Base-by-base conservation (phyloP, 2,329 filamentous ascomycete species). In the Epichloe uncinata region DNA sequence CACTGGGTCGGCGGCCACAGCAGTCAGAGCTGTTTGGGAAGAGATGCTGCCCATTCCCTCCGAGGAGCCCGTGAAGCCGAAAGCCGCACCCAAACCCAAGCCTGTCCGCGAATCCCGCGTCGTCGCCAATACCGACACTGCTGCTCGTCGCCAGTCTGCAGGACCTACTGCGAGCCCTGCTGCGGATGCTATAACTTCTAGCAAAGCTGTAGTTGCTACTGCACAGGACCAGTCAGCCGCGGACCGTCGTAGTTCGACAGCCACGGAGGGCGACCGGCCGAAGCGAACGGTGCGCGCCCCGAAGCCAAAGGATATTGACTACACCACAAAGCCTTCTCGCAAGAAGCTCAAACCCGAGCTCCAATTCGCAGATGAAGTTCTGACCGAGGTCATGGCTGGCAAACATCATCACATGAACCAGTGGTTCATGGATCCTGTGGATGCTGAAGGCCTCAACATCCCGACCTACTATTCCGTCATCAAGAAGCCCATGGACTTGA, bases 401-500 rank as follows among this genome's bases (percentile, higher is more conserved):
- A 90, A 87, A 63, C 78, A 96, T 62, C 74, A 73, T 50, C 62
- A 69, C 2, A 70, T 83, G 56, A 87, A 87, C 42, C 75, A 76
- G 50, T 83, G 86, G 52, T 98, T 98, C 70, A 71, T 87, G 59
- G 70, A 78, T 7, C 86, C 93, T 0, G 93, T 98, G 18, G 93
- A 98, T 63, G 89, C 93, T 0, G 90, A 97, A 36, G 91, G 90
- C 0, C 72, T 97, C 49, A 89, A 91, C 63, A 96, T 97, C 52
- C 93, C 93, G 0, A 84, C 85, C 22, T 98, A 98, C 64, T 87
- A 93, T 64, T 88, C 85, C 60, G 74, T 97, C 54, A 89, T 98
- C 69, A 97, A 95, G 73, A 88, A 90, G 63, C 93, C 93, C 0
- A 98, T 97, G 91, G 91, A 98, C 64, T 73, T 96, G 46, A 74